These are phyloP conservation scores for Yarrowia sp. DNA, from an alignment of 805 yeast genomes.

Conservation along the genomic window DNA sequence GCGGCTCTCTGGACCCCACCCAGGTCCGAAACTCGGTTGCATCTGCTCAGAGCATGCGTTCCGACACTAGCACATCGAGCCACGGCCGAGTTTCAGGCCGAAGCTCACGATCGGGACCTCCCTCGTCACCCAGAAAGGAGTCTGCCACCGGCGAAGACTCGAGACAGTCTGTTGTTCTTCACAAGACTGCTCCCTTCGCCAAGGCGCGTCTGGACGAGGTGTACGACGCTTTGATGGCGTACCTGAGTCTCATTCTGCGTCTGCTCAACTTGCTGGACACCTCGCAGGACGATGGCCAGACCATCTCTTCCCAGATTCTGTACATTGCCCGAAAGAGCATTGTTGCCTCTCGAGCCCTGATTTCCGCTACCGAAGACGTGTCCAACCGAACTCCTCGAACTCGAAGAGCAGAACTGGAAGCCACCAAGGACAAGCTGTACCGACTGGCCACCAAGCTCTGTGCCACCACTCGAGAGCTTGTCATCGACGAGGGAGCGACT, in stretches of 20 bases:
- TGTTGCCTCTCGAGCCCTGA: constrained; percentile 53
- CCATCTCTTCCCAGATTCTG: constrained; percentile 49
- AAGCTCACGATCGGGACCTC: constrained; percentile 15
- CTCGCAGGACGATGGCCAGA: constrained; percentile 45
- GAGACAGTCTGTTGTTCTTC: constrained; percentile 45
- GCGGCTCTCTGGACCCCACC: constrained; percentile 9
- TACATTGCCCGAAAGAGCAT: constrained; percentile 51
- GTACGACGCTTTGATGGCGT: constrained; percentile 49
- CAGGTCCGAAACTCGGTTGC: neutral
- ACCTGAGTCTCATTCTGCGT: constrained; percentile 49
- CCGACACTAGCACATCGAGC: constrained; percentile 15
- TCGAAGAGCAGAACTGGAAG: constrained; percentile 46
- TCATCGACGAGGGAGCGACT: constrained; percentile 42
- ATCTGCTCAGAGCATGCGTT: constrained; percentile 18
- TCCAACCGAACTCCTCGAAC: constrained; percentile 45
- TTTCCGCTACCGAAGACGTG: constrained; percentile 50
- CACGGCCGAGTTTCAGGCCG: constrained; percentile 9
- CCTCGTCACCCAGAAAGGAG: constrained; percentile 29
- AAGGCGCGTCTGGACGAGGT: constrained; percentile 50
- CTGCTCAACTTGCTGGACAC: constrained; percentile 44
- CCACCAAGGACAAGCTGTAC: constrained; percentile 49
- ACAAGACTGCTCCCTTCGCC: constrained; percentile 47
- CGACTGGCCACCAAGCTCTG: constrained; percentile 50
- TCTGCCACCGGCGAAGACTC: constrained; percentile 36
- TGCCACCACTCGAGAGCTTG: constrained; percentile 51